These are phyloP conservation scores for Tylopilus felleus DNA, from an alignment of 768 basidiomycete species.

Conservation along the genomic window DNA sequence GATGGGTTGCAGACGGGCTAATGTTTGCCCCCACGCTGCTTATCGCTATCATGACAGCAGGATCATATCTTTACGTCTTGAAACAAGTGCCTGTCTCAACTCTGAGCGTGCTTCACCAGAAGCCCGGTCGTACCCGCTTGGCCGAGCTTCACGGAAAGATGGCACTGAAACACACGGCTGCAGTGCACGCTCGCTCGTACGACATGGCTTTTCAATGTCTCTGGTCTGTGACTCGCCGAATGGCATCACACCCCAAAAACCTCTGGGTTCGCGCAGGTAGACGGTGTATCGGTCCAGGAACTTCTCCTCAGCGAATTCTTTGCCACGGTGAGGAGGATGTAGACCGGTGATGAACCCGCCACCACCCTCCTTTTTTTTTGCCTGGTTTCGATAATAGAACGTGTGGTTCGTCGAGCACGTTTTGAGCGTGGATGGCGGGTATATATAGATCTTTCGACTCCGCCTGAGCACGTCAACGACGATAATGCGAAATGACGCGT, in stretches of 20 bases:
- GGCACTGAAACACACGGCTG: background rate
- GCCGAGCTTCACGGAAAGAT: slow-evolving; percentile 2
- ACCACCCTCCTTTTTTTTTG: background rate
- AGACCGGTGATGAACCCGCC: background rate
- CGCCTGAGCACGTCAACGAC: background rate
- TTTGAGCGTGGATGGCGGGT: too few species aligned
- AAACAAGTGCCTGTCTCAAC: background rate
- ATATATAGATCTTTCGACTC: background rate
- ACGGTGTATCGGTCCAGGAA: too few species aligned
- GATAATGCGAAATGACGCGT: background rate
- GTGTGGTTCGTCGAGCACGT: background rate
- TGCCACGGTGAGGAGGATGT: too few species aligned
- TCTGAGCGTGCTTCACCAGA: background rate
- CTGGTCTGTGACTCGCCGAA: too few species aligned
- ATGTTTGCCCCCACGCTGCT: background rate
- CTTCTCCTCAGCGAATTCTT: too few species aligned
- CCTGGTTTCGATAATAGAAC: background rate
- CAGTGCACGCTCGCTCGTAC: background rate
- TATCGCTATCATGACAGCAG: background rate
- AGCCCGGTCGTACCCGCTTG: background rate
- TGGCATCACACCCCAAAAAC: too few species aligned
- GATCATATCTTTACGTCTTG: background rate
- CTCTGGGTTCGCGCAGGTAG: too few species aligned
- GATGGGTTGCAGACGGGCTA: background rate
- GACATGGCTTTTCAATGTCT: background rate